phyloP scores from a whole-genome alignment of 441 rosid species.

The Viola pubescens region DNA sequence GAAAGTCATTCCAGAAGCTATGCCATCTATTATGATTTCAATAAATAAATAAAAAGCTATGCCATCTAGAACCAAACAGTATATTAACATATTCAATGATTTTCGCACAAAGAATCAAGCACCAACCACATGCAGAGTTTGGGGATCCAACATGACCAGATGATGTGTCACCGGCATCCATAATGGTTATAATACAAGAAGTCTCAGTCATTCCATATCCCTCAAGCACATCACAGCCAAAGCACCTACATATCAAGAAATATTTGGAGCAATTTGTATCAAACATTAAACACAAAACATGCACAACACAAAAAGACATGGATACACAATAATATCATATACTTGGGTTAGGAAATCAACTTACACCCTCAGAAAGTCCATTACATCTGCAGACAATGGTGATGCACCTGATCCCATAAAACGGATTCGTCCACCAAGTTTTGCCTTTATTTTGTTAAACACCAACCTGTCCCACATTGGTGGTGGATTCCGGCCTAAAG shows the following conservation, averaged over 20 bases:
- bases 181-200: conserved; percentile 57
- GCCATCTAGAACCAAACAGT: too few species aligned
- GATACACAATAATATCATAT: not conserved
- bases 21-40: too few species aligned
- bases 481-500: conserved; percentile 75
- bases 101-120: too few species aligned
- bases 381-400: conserved; percentile 86
- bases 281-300: not conserved
- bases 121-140: conserved; percentile 85
- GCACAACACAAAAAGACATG: not conserved
- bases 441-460: conserved; percentile 80
- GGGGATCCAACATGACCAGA: conserved; percentile 97
- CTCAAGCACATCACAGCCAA: conserved; percentile 67
- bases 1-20: too few species aligned
- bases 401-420: conserved; percentile 87
- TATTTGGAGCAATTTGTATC: not conserved
- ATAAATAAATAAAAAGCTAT: too few species aligned
- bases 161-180: conserved; percentile 67
- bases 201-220: conserved; percentile 99
- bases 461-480: conserved; percentile 98
- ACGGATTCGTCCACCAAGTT: conserved; percentile 88
- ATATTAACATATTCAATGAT: too few species aligned
- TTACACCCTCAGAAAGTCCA: conserved; percentile 89
- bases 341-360: conserved; percentile 20
- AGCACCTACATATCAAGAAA: conserved; percentile 47